A percentile compares a stretch with the other conserved stretches of the same genome.
These are phyloP conservation scores for Ilyonectria robusta DNA, from an alignment of 2,329 filamentous ascomycete genomes.

Conservation along the genomic window DNA sequence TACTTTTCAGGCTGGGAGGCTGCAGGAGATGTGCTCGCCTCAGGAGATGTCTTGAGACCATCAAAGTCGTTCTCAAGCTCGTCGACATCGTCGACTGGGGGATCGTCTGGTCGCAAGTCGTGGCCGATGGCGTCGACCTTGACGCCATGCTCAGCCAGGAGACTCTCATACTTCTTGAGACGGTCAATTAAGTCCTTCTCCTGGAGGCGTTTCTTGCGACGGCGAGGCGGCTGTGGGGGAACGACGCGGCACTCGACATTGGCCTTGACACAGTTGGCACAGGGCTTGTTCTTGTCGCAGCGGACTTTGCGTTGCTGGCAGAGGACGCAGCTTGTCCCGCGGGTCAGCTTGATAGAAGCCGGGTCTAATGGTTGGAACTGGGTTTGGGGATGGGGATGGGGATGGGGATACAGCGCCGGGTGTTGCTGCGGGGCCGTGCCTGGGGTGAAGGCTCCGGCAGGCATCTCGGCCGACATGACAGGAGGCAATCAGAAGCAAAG, in stretches of 20 bases:
- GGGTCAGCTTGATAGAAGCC: slow-evolving; percentile 67
- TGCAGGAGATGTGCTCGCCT: slow-evolving; percentile 56
- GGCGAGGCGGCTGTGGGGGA: slow-evolving; percentile 69
- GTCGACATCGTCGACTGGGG: slow-evolving; percentile 64
- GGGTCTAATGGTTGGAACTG: slow-evolving; percentile 53
- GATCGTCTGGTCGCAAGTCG: slow-evolving; percentile 53
- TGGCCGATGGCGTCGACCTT: slow-evolving; percentile 76
- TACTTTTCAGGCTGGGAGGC: slow-evolving; percentile 49
- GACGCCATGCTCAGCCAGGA: slow-evolving; percentile 77
- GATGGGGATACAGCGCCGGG: slow-evolving; percentile 32
- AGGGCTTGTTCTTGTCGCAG: slow-evolving; percentile 81
- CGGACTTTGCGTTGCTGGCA: slow-evolving; percentile 85
- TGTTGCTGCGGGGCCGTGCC: slow-evolving; percentile 43
- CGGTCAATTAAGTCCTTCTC: slow-evolving; percentile 80
- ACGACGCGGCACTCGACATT: slow-evolving; percentile 73
- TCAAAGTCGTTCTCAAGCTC: slow-evolving; percentile 71
- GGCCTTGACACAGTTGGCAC: slow-evolving; percentile 76
- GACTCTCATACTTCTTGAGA: slow-evolving; percentile 76
- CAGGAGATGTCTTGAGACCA: slow-evolving; percentile 67
- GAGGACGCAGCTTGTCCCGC: slow-evolving; percentile 76
- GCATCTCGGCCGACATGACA: slow-evolving; percentile 36
- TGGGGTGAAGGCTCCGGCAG: slow-evolving; percentile 33
- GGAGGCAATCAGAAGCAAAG: neutral
- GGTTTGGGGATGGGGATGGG: slow-evolving; percentile 36
- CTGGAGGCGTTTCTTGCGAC: slow-evolving; percentile 74